phyloP scores from a whole-genome alignment of 495 filamentous ascomycete genomes.

The Tuber magnatum region DNA sequence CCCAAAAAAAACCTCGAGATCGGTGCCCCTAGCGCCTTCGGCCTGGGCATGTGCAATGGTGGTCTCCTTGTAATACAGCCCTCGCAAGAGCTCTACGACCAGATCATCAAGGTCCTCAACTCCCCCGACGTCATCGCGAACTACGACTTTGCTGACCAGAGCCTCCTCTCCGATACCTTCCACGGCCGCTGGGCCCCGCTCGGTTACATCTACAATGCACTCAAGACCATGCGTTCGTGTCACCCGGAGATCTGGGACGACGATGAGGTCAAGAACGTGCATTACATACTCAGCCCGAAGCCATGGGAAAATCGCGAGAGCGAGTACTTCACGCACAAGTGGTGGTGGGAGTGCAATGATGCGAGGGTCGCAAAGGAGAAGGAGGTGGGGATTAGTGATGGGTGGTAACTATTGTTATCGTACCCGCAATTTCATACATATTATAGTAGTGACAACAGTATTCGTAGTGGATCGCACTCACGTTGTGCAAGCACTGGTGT shows the following conservation, averaged over 20 bases:
- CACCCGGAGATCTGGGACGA: constrained; percentile 70
- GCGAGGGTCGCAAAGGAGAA: constrained; percentile 51
- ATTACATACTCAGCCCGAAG: constrained; percentile 73
- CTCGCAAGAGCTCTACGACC: constrained; percentile 49
- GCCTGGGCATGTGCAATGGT: constrained; percentile 62
- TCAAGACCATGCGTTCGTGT: constrained; percentile 71
- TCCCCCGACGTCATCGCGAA: constrained; percentile 43
- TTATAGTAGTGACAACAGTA: not conserved
- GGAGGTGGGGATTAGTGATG: constrained; percentile 43
- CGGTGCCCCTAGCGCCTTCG: constrained; percentile 47
- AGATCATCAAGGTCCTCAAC: constrained; percentile 50
- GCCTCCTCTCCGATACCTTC: constrained; percentile 61
- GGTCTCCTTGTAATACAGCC: constrained; percentile 69
- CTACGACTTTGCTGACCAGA: constrained; percentile 74
- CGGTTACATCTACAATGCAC: constrained; percentile 73
- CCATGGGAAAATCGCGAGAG: constrained; percentile 63
- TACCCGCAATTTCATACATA: not conserved
- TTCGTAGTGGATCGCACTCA: not conserved
- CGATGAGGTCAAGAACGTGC: constrained; percentile 66
- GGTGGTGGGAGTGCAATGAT: constrained; percentile 59
- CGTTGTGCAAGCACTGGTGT: no score
- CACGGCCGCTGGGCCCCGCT: constrained; percentile 61
- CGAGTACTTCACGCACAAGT: constrained; percentile 53
- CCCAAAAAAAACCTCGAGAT: constrained; percentile 52
- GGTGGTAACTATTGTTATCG: constrained; percentile 25